Conservation (phyloP, 2,329 filamentous ascomycete species). For the Elsinoe batatas region DNA sequence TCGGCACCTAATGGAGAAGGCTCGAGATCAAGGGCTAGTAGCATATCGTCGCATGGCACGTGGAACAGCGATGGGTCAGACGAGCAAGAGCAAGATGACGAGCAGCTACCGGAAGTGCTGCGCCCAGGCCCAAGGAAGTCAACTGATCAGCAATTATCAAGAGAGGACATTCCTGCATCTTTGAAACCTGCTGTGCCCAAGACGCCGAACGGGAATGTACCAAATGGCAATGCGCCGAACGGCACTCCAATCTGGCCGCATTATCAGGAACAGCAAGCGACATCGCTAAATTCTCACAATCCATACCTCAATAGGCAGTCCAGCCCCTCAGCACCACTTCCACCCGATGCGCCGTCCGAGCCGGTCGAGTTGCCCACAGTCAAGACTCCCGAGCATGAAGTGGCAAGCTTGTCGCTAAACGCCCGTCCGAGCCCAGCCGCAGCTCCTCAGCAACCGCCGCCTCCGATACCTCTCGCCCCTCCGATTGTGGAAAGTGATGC, state of each 20-base stretch:
- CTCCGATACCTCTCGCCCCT: not conserved
- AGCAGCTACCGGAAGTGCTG: slow-evolving; percentile 27
- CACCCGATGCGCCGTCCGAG: slow-evolving; percentile 19
- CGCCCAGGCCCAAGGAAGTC: slow-evolving; percentile 16
- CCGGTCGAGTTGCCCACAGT: slow-evolving; percentile 34
- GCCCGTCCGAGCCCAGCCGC: not conserved
- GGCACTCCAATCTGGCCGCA: slow-evolving; percentile 11
- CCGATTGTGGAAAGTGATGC: not conserved
- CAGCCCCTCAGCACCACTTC: slow-evolving; percentile 18
- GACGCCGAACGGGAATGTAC: slow-evolving; percentile 10
- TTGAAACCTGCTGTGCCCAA: slow-evolving; percentile 16
- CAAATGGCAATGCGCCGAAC: slow-evolving; percentile 7
- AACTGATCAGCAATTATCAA: not conserved
- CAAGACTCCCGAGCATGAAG: slow-evolving; percentile 32
- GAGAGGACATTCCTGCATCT: slow-evolving; percentile 16
- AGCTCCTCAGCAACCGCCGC: not conserved
- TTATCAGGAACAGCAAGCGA: not conserved
- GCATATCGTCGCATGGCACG: slow-evolving; percentile 26
- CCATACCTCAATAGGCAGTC: slow-evolving; percentile 33
- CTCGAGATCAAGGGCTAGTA: slow-evolving; percentile 15
- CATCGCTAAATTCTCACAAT: slow-evolving; percentile 33
- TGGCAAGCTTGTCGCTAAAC: slow-evolving; percentile 30
- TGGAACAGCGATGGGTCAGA: slow-evolving; percentile 27
- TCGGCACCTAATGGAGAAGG: slow-evolving; percentile 9
- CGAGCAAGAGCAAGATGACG: slow-evolving; percentile 20